A percentile compares a stretch with the other conserved stretches of the same genome.
Conservation (phyloP, 1,284 basidiomycete genomes). For the Irpex sp. region DNA sequence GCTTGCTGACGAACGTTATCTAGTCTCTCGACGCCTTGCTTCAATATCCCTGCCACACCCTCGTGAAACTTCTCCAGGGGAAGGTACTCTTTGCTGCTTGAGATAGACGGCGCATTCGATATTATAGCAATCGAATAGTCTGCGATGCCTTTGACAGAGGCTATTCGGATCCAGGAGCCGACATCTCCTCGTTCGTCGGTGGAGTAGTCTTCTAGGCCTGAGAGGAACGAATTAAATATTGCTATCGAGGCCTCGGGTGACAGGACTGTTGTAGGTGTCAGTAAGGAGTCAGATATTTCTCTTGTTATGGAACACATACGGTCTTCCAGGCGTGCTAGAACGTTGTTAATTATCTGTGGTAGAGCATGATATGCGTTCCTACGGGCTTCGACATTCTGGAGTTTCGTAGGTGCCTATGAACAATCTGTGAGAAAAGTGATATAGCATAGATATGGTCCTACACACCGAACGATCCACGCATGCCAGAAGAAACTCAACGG, state of each 20-base stretch:
- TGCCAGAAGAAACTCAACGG: constrained; percentile 56
- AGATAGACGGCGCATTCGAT: constrained; percentile 34
- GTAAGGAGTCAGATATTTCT: neutral
- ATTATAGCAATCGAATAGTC: constrained; percentile 46
- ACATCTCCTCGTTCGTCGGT: constrained; percentile 95
- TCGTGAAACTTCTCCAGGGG: constrained; percentile 54
- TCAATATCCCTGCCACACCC: constrained; percentile 70
- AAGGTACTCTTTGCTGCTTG: constrained; percentile 52
- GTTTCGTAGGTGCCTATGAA: constrained; percentile 37
- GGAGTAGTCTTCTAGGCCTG: constrained; percentile 85
- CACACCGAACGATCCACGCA: constrained; percentile 53
- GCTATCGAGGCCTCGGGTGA: constrained; percentile 37
- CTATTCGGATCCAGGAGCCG: constrained; percentile 93
- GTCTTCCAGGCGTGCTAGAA: constrained; percentile 38
- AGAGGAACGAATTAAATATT: constrained; percentile 51
- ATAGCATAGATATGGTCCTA: constrained; percentile 8
- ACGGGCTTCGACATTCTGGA: constrained; percentile 61
- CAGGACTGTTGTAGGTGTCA: constrained; percentile 38
- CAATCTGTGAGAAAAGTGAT: constrained; percentile 18
- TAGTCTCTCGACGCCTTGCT: constrained; percentile 88
- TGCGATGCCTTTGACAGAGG: constrained; percentile 63
- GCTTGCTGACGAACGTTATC: constrained; percentile 86
- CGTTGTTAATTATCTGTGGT: constrained; percentile 49
- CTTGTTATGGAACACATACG: constrained; percentile 35
- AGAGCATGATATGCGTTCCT: constrained; percentile 72